Evolutionary conservation across 345 rosid species (phyloP).

Genomic region (Boechera divaricarpa): DNA sequence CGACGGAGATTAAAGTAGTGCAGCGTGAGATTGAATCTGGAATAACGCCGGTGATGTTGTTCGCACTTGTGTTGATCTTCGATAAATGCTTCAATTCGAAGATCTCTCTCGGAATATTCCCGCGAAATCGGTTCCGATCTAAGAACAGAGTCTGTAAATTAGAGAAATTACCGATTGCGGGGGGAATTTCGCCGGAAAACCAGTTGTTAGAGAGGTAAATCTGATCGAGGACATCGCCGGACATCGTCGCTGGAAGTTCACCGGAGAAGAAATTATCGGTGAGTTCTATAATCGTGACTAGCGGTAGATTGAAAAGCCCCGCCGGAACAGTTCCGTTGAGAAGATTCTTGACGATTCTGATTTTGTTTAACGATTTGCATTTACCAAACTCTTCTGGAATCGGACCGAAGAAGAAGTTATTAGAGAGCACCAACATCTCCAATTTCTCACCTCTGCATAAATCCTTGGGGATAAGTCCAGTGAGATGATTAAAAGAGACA

Average conservation of each 20-base stretch:
- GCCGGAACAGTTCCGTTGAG: constrained; percentile 72
- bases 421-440: constrained; percentile 58
- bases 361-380: constrained; percentile 63
- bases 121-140: constrained; percentile 61
- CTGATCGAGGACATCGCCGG: constrained; percentile 50
- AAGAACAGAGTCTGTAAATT: constrained; percentile 55
- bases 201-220: constrained; percentile 61
- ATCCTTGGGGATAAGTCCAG: constrained; percentile 70
- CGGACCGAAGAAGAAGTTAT: constrained; percentile 74
- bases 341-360: constrained; percentile 60
- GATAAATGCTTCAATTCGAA: constrained; percentile 57
- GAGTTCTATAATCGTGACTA: constrained; percentile 54
- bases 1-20: constrained; percentile 58
- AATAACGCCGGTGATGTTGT: constrained; percentile 66
- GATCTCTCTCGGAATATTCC: constrained; percentile 61
- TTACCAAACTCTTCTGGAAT: constrained; percentile 72
- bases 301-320: constrained; percentile 69
- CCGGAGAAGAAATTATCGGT: constrained; percentile 73
- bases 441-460: constrained; percentile 72
- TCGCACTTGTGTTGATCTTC: constrained; percentile 57
- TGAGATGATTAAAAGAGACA: constrained; percentile 69
- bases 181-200: constrained; percentile 71
- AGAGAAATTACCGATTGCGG: constrained; percentile 58
- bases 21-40: constrained; percentile 59
- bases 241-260: constrained; percentile 68